Base-by-base conservation (phyloP, 176 grass and related monocot genomes). In the Aegilops speltoides region DNA sequence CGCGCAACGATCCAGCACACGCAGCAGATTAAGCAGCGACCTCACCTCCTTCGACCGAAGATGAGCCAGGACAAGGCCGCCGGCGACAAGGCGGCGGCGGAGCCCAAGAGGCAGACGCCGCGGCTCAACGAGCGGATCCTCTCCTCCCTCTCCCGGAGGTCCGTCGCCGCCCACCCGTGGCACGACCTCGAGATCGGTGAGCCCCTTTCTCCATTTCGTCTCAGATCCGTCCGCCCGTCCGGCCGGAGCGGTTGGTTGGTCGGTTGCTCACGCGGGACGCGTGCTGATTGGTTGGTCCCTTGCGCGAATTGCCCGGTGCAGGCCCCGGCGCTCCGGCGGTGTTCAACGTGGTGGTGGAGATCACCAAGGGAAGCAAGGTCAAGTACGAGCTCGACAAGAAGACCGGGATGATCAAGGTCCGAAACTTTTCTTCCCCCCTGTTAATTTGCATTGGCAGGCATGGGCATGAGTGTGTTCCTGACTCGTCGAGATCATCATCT, bases 351-450 rank as follows among this genome's bases (percentile, higher is more conserved):
- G 95, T 98, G 10, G 91, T 98, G 71, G 91, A 98, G 89, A 98
- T 98, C 80, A 90, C 91, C 68, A 95, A 92, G 84, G 95, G 95
- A 34, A 98, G 95, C 89, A 98, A 98, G 90, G 93, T 98, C 62
- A 98, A 98, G 86, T 97, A 97, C 84, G 95, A 97, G 69, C 95
- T 97, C 73, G 95, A 97, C 92, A 97, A 97, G 92, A 97, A 95
- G 86, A 97, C 92, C 25, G 95, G 95, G 61, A 56, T 98, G 84
- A 98, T 98, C 87, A 95, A 93, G 93, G 93, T 91, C 33, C 2
- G 0, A 22, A 67, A 33, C 64, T 32, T 48, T 45, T 14, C 8
- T n/a, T n/a, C n/a, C n/a, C n/a, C 2, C 12, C 40, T 34, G 52
- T 46, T 54, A 19, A 22, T 28, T 80, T 40, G 11, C 33, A 7